Base-by-base conservation (phyloP, 2,329 filamentous ascomycete species). In the Alternaria arbusti region DNA sequence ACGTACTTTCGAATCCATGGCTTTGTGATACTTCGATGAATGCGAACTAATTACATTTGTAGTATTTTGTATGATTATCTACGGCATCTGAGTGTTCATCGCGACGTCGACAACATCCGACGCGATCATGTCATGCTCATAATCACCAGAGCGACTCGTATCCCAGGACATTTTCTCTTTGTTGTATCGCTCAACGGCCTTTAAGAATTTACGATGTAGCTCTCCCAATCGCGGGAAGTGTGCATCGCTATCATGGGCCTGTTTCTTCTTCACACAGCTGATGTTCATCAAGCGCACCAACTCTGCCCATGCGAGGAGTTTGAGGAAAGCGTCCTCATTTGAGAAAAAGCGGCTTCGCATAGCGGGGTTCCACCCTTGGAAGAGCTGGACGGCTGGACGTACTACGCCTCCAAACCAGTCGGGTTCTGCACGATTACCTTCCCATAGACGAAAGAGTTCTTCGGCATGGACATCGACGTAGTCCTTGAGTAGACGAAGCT, bases 401-500 rank as follows among this genome's bases (percentile, higher is more conserved):
- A 70, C 36, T 0, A 69, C 59, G 4, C 28, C 20, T 10, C 20
- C 26, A 17, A 49, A 61, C 66, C 66, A 67, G 9, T 67, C 49
- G 6, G 61, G 64, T 20, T 65, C 59, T 8, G 32, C 40, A n/a
- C 28, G 52, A 26, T 54, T 51, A 10, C 20, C 15, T 51, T 58
- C 59, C 52, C 58, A 67, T 4, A 54, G 22, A 25, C 49, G 22
- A 8, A 56, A 58, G 7, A 63, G 9, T 9, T 69, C 59, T n/a
- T 67, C 58, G 1, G 66, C 57, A 15, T 71, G 59, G 5, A 50
- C 30, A 6, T 66, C 56, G 12, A 70, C 28, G 11, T 65, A 61
- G n/a, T 67, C 66, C 7, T 71, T 70, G 12, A 65, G 12, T 4
- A 69, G 40, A 7, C 60, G 58, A 6, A 69, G 54, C 23, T 67